Evolutionary conservation across 139 green algal species (phyloP).

Genomic region (Micractinium conductrix): DNA sequence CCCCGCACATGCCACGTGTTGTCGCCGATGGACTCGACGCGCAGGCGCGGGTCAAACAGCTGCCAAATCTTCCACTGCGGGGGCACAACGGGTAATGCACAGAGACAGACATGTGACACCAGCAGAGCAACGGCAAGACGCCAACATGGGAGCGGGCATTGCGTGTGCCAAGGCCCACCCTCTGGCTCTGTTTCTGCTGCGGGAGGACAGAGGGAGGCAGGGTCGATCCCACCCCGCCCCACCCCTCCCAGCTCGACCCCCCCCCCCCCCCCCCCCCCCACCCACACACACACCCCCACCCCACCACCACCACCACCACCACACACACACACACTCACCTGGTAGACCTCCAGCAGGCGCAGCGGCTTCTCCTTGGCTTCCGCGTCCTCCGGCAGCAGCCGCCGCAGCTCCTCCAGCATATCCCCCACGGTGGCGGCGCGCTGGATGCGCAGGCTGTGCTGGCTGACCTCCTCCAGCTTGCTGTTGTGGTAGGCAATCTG

Average conservation of each 20-base stretch:
- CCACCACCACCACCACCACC: too few species aligned
- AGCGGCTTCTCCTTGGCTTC: constrained; percentile 50
- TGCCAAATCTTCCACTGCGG: constrained; percentile 34
- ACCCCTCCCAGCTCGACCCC: too few species aligned
- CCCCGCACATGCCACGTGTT: constrained; percentile 73
- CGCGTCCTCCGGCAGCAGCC: constrained; percentile 49
- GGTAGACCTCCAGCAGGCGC: constrained; percentile 87
- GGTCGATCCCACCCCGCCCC: too few species aligned
- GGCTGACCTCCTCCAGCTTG: constrained; percentile 74
- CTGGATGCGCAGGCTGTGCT: constrained; percentile 78
- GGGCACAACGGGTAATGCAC: not conserved
- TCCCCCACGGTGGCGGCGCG: constrained; percentile 67
- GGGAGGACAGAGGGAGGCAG: too few species aligned
- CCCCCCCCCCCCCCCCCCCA: too few species aligned
- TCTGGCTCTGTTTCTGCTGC: too few species aligned
- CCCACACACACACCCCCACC: too few species aligned
- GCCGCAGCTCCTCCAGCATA: constrained; percentile 72
- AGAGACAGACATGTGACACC: too few species aligned
- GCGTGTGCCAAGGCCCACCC: too few species aligned
- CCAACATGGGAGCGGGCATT: too few species aligned
- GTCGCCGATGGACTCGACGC: constrained; percentile 70
- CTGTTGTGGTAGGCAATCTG: constrained; percentile 75
- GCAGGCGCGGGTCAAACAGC: constrained; percentile 57
- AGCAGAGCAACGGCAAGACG: too few species aligned
- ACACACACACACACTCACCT: too few species aligned